phyloP scores from a whole-genome alignment of 768 basidiomycete genomes.

The Lentinula boryana region DNA sequence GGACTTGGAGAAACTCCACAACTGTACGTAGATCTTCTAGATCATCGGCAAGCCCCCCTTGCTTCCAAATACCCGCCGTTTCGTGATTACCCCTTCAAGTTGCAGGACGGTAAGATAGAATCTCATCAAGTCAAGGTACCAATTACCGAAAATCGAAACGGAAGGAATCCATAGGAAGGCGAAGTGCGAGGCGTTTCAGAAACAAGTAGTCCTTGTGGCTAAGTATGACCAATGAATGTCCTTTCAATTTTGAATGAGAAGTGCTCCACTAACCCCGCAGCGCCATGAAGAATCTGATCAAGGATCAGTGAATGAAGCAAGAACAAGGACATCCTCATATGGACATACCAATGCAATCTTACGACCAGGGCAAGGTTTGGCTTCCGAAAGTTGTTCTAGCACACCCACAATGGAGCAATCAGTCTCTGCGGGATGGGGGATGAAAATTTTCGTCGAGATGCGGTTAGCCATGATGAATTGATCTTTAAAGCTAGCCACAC shows the following conservation, averaged over 20 bases:
- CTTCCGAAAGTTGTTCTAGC: conserved; percentile 53
- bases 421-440: conserved; percentile 44
- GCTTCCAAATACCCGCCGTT: conserved; percentile 59
- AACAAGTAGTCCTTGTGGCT: conserved; percentile 87
- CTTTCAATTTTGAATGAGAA: not conserved
- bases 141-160: conserved; percentile 81
- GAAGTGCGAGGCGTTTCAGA: conserved; percentile 62
- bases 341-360: conserved; percentile 60
- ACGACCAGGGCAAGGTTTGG: conserved; percentile 45
- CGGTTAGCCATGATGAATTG: conserved; percentile 16
- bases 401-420: conserved; percentile 47
- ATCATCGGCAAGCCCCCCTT: conserved; percentile 56
- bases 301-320: conserved; percentile 7
- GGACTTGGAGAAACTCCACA: conserved; percentile 50
- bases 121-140: not conserved
- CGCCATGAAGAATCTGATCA: conserved; percentile 68
- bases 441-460: conserved; percentile 42
- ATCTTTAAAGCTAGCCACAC: too few species aligned
- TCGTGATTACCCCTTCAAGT: conserved; percentile 67
- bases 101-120: not conserved
- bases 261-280: conserved; percentile 54
- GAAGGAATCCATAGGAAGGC: conserved; percentile 72
- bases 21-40: conserved; percentile 62
- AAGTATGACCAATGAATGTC: conserved; percentile 5
- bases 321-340: conserved; percentile 12